A percentile compares a stretch with the other conserved stretches of the same genome.
These are phyloP conservation scores for Crithidia thermophila DNA, from an alignment of 208 protist species.

Conservation along the genomic window DNA sequence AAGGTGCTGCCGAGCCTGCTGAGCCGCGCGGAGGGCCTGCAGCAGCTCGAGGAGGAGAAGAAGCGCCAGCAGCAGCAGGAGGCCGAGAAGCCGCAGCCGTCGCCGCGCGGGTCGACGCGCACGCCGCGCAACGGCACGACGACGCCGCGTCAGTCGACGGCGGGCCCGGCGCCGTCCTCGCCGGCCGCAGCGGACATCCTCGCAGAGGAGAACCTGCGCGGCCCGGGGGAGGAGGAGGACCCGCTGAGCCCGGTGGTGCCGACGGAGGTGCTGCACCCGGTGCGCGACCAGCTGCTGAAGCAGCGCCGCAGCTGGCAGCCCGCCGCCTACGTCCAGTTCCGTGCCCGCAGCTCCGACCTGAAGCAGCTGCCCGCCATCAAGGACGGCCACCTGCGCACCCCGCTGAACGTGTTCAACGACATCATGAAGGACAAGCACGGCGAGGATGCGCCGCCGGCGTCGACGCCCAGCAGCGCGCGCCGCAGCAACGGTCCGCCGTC, in stretches of 20 bases:
- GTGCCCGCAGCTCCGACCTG: slow-evolving; percentile 44
- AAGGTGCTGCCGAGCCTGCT: slow-evolving; percentile 65
- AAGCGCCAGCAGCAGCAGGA: slow-evolving; percentile 37
- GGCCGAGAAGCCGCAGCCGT: slow-evolving; percentile 24
- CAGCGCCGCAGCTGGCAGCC: slow-evolving; percentile 39
- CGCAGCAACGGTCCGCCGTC: slow-evolving; percentile 21
- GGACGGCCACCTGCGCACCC: slow-evolving; percentile 70
- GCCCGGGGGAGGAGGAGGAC: slow-evolving; percentile 70
- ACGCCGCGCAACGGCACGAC: slow-evolving; percentile 37
- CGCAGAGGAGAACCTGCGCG: slow-evolving; percentile 40
- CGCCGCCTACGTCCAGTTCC: slow-evolving; percentile 51
- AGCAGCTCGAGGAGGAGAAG: slow-evolving; percentile 53
- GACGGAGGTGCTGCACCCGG: slow-evolving; percentile 52
- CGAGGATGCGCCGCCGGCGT: slow-evolving; percentile 36
- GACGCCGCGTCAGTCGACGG: slow-evolving; percentile 21
- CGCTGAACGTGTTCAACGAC: slow-evolving; percentile 79
- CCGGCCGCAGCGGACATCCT: slow-evolving; percentile 28
- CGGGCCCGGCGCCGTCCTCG: not conserved
- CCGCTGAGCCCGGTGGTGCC: slow-evolving; percentile 61
- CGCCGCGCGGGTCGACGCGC: slow-evolving; percentile 33
- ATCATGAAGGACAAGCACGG: slow-evolving; percentile 63
- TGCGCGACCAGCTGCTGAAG: slow-evolving; percentile 62
- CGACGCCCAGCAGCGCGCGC: slow-evolving; percentile 27
- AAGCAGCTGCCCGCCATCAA: slow-evolving; percentile 60
- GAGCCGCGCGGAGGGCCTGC: slow-evolving; percentile 59